phyloP scores from a whole-genome alignment of 164 flowering plant species.

The Warburgia ugandensis region DNA sequence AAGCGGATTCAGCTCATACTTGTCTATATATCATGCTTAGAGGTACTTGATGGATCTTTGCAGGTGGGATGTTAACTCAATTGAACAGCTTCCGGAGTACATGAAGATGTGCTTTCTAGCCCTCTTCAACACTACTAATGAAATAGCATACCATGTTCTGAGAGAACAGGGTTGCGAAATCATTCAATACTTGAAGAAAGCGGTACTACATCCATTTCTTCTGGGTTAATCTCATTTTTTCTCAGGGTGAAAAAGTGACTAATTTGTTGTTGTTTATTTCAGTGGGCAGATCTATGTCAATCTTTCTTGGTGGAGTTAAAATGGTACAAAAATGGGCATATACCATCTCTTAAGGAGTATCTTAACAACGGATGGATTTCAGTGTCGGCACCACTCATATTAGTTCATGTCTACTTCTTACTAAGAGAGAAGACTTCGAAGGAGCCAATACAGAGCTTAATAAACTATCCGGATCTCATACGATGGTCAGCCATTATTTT shows the following conservation, averaged over 20 bases:
- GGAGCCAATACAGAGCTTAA: no score
- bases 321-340: no score
- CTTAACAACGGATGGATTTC: no score
- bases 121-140: constrained; percentile 1
- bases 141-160: not conserved
- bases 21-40: not conserved
- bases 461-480: no score
- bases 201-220: not conserved
- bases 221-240: constrained; percentile 8
- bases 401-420: no score
- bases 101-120: constrained; percentile 5
- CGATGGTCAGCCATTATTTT: no score
- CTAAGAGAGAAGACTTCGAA: no score
- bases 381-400: no score
- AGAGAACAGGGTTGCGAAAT: not conserved
- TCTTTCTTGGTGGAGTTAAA: no score
- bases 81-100: constrained; percentile 7
- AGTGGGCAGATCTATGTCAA: no score
- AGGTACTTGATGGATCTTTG: not conserved
- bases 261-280: not conserved
- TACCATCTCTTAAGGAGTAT: no score
- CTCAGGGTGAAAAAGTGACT: not conserved
- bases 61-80: constrained; percentile 3
- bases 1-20: no score
- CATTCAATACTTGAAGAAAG: constrained; percentile 2